These are phyloP conservation scores for Emiliania huxleyi DNA, from an alignment of 78 protist genomes.

Conservation along the genomic window DNA sequence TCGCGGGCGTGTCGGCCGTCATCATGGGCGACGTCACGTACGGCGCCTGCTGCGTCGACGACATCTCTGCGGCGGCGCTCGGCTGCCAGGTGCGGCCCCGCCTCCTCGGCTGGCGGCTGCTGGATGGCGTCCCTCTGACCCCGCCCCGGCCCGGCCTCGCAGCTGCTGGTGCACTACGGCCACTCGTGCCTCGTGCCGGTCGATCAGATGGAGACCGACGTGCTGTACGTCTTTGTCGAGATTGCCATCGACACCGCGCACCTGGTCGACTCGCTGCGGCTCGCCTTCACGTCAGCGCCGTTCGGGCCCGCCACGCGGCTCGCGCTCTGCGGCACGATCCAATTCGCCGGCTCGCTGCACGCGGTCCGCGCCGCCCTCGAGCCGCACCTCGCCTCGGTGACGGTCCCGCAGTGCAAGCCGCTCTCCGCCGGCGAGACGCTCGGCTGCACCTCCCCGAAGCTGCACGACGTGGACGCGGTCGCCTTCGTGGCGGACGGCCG, in stretches of 20 bases:
- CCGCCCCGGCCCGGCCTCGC: too few species aligned
- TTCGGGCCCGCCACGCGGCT: not conserved
- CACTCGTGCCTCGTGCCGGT: slow-evolving; percentile 88
- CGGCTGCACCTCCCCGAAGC: slow-evolving; percentile 90
- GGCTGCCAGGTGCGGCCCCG: too few species aligned
- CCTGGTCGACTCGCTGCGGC: not conserved
- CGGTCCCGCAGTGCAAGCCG: slow-evolving; percentile 89
- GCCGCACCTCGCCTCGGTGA: not conserved
- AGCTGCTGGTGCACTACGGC: slow-evolving; percentile 96
- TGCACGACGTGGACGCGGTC: slow-evolving; percentile 9
- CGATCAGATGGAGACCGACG: not conserved
- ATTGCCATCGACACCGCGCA: slow-evolving; percentile 21
- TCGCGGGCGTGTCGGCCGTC: slow-evolving; percentile 67
- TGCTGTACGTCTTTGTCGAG: slow-evolving; percentile 51
- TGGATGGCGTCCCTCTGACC: too few species aligned
- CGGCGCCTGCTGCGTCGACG: slow-evolving; percentile 99
- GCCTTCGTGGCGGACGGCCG: slow-evolving; percentile 93
- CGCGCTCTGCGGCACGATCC: slow-evolving; percentile 14
- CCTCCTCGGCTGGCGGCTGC: too few species aligned
- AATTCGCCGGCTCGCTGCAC: slow-evolving; percentile 14
- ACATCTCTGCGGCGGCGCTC: slow-evolving; percentile 87
- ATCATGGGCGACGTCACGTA: slow-evolving; percentile 98
- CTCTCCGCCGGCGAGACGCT: slow-evolving; percentile 92
- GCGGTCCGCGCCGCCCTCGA: not conserved
- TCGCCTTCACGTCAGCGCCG: not conserved